A percentile compares a stretch with the other conserved stretches of the same genome.
Evolutionary conservation across 148 eudicot species (phyloP).

Genomic region (Limonium bicolor): DNA sequence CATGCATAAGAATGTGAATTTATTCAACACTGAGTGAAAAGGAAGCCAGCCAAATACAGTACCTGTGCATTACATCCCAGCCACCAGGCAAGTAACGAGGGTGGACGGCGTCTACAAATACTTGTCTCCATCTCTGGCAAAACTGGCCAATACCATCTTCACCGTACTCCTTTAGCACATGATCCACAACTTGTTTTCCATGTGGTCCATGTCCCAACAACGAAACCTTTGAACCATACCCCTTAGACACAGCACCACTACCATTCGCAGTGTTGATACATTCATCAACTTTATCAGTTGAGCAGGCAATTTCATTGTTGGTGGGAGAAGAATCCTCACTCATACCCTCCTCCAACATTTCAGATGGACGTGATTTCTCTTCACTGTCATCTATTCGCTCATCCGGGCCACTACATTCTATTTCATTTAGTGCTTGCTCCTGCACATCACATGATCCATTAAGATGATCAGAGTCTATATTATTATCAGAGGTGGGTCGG

Average conservation of each 20-base stretch:
- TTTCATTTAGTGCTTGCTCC: no score
- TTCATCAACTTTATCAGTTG: slow-evolving; percentile 8
- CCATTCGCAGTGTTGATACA: no score
- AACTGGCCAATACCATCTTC: slow-evolving; percentile 81
- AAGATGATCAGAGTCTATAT: slow-evolving; percentile 2
- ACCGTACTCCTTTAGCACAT: slow-evolving; percentile 51
- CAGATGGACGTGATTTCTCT: slow-evolving; percentile 3
- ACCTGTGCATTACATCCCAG: slow-evolving; percentile 98
- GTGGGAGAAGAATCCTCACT: slow-evolving; percentile 5
- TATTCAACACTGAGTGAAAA: background rate
- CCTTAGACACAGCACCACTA: slow-evolving; percentile 11
- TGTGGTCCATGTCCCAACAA: slow-evolving; percentile 98
- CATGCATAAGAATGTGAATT: background rate
- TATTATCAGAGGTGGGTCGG: background rate
- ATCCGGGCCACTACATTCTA: background rate
- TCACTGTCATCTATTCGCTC: slow-evolving; percentile 8
- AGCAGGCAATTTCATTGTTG: slow-evolving; percentile 9
- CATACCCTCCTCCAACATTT: slow-evolving; percentile 1
- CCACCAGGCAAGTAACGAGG: slow-evolving; percentile 89
- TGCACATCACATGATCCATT: no score
- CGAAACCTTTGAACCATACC: slow-evolving; percentile 49
- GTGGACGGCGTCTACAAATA: slow-evolving; percentile 72
- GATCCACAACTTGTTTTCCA: slow-evolving; percentile 70
- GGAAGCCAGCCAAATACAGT: slow-evolving; percentile 1
- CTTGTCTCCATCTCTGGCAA: slow-evolving; percentile 96